Evolutionary conservation across 495 filamentous ascomycete genomes (phyloP).

Genomic region (Penicillium ucsense): DNA sequence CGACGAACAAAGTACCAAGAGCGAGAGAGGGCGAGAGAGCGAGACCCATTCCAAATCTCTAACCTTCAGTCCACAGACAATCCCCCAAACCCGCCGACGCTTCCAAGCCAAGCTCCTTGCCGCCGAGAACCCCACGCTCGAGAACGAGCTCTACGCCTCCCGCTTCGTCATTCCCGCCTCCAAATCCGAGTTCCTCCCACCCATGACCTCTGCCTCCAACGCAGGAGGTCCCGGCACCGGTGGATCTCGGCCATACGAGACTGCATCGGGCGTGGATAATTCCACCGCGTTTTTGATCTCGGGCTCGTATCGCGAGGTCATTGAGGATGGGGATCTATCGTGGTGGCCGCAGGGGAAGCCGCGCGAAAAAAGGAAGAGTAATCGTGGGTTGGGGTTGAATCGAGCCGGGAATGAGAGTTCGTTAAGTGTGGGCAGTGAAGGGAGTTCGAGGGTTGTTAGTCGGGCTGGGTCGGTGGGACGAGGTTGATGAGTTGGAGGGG

Average conservation of each 20-base stretch:
- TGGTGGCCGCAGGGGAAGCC: slow-evolving; percentile 8
- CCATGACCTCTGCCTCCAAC: background rate
- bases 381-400: slow-evolving; percentile 1
- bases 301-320: slow-evolving; percentile 7
- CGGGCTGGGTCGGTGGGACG: slow-evolving; percentile 5
- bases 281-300: slow-evolving; percentile 6
- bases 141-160: slow-evolving; percentile 21
- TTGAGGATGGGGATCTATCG: slow-evolving; percentile 11
- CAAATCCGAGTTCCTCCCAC: slow-evolving; percentile 1
- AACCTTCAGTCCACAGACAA: slow-evolving; percentile 12
- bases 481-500: background rate
- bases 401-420: background rate
- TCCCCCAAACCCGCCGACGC: slow-evolving; percentile 32
- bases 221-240: background rate
- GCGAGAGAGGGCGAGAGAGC: too few relatives aligned
- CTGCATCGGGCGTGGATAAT: slow-evolving; percentile 2
- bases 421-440: slow-evolving; percentile 4
- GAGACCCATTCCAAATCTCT: too few relatives aligned
- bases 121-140: slow-evolving; percentile 17
- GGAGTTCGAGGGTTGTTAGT: slow-evolving; percentile 5
- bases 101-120: slow-evolving; percentile 28
- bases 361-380: background rate
- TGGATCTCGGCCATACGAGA: background rate
- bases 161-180: slow-evolving; percentile 17
- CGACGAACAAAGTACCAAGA: too few relatives aligned